These are phyloP conservation scores for Solanum hybrid DNA, from an alignment of 305 asterid genomes.

Conservation along the genomic window DNA sequence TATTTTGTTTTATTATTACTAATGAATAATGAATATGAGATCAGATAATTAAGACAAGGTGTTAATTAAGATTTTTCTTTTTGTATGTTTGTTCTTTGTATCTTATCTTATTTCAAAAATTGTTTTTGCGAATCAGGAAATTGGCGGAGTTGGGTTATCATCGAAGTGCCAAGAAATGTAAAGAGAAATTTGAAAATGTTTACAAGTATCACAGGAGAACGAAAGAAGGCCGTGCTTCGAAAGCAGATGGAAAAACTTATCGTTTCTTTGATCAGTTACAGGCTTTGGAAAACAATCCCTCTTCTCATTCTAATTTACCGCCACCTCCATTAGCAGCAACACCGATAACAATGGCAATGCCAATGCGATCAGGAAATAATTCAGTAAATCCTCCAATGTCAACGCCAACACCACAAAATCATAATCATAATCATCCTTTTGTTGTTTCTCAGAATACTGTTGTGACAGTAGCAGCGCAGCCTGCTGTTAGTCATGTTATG, in stretches of 20 bases:
- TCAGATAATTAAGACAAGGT: not conserved
- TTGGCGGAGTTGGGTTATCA: constrained; percentile 51
- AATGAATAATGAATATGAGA: not conserved
- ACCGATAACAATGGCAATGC: constrained; percentile 26
- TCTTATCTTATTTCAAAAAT: not conserved
- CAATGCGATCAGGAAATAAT: not conserved
- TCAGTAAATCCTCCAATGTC: not conserved
- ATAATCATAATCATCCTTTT: not conserved
- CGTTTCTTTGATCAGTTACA: constrained; percentile 43
- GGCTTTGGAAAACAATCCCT: constrained; percentile 43
- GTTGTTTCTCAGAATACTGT: not conserved
- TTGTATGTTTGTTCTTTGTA: not conserved
- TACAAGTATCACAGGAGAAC: constrained; percentile 87
- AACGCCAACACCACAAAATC: not conserved
- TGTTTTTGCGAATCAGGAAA: constrained; percentile 28
- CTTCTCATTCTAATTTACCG: constrained; percentile 18
- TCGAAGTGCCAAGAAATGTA: constrained; percentile 56
- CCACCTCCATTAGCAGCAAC: constrained; percentile 27
- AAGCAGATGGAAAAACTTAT: constrained; percentile 33
- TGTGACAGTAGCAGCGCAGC: not conserved
- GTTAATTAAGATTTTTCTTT: not conserved
- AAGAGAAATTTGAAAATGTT: constrained; percentile 59
- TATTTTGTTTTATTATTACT: not conserved
- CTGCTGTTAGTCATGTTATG: not conserved
- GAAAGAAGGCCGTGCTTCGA: constrained; percentile 68